Conservation (phyloP, 441 rosid genomes). For the Jatropha podagrica region DNA sequence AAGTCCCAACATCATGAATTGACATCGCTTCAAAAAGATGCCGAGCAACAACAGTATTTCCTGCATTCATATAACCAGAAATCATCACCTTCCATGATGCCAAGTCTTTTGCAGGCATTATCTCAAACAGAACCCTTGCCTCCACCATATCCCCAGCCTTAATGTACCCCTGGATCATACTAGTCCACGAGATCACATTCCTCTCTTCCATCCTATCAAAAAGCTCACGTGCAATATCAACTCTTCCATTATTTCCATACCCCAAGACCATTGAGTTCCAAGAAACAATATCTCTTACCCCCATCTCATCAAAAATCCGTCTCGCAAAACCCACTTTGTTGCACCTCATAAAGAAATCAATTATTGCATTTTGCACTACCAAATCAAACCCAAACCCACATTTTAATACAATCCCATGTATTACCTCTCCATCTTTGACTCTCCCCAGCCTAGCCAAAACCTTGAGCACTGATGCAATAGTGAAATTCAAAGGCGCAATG, state of each 20-base stretch:
- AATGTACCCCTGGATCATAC: slow-evolving; percentile 43
- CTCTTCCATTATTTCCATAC: slow-evolving; percentile 37
- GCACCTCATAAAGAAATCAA: slow-evolving; percentile 38
- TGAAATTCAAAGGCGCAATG: slow-evolving; percentile 32
- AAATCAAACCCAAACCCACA: slow-evolving; percentile 33
- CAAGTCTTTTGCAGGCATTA: slow-evolving; percentile 42
- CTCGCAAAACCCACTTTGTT: slow-evolving; percentile 40
- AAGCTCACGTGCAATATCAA: slow-evolving; percentile 36
- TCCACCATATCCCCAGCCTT: slow-evolving; percentile 41
- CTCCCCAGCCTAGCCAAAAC: slow-evolving; percentile 29
- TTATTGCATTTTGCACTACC: slow-evolving; percentile 33
- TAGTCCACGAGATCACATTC: slow-evolving; percentile 49
- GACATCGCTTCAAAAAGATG: slow-evolving; percentile 36
- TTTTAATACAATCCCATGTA: slow-evolving; percentile 33
- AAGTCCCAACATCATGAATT: slow-evolving; percentile 32
- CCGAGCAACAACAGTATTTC: slow-evolving; percentile 37
- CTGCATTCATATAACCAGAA: slow-evolving; percentile 35
- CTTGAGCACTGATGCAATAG: slow-evolving; percentile 36
- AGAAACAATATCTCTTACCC: slow-evolving; percentile 44
- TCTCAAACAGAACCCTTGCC: slow-evolving; percentile 43
- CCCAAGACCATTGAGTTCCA: slow-evolving; percentile 57
- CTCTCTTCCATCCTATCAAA: slow-evolving; percentile 43
- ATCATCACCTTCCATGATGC: slow-evolving; percentile 47
- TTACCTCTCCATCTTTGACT: slow-evolving; percentile 29
- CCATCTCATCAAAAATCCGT: slow-evolving; percentile 40